Conservation (phyloP, 208 protist genomes). For the Trypanosoma lewisi region DNA sequence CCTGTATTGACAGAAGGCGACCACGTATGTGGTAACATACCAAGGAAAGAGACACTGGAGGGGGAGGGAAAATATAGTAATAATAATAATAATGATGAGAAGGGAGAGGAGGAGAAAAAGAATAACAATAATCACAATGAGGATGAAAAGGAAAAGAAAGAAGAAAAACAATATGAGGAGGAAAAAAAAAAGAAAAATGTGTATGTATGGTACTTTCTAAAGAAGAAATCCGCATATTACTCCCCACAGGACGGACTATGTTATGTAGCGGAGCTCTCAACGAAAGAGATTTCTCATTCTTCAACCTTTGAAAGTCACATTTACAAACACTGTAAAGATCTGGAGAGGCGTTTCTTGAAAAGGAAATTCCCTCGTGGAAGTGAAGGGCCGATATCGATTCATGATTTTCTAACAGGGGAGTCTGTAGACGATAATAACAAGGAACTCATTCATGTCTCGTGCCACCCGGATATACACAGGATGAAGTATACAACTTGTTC, state of each 20-base stretch:
- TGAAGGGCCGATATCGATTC: background rate
- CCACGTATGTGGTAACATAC: background rate
- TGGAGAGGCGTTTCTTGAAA: background rate
- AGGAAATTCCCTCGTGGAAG: background rate
- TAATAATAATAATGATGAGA: background rate
- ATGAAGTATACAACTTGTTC: background rate
- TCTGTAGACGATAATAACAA: too few species aligned
- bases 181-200: background rate
- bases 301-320: background rate
- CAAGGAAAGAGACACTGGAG: background rate
- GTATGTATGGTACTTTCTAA: slow-evolving; percentile 17
- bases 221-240: background rate
- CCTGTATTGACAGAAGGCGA: background rate
- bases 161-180: background rate
- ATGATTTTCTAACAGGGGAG: background rate
- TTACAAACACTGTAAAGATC: background rate
- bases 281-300: background rate
- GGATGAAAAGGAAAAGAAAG: background rate
- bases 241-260: background rate
- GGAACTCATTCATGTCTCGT: background rate
- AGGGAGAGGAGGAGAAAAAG: background rate
- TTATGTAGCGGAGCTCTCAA: slow-evolving; percentile 5
- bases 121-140: background rate
- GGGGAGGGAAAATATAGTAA: background rate
- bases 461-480: background rate